Conservation (phyloP, 495 filamentous ascomycete species). For the Zalerion maritima region DNA sequence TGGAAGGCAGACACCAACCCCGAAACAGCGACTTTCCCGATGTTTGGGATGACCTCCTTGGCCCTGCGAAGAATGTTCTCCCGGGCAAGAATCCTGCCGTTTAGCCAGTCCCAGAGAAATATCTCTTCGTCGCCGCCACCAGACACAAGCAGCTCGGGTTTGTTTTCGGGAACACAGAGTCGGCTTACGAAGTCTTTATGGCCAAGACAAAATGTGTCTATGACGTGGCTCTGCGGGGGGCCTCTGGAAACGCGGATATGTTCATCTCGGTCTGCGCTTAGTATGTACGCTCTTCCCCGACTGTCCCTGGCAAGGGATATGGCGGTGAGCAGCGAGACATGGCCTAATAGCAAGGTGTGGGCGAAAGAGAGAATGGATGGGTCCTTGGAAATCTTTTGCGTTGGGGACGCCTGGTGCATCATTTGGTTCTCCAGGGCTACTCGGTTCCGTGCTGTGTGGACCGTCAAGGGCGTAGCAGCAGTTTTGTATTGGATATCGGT, state of each 20-base stretch:
- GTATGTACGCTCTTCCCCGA: conserved; percentile 50
- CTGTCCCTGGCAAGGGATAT: conserved; percentile 34
- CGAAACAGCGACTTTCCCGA: conserved; percentile 35
- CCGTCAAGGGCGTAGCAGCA: conserved; percentile 57
- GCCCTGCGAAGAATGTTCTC: conserved; percentile 33
- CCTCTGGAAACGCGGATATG: conserved; percentile 87
- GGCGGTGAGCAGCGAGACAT: conserved; percentile 86
- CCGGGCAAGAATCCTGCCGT: conserved; percentile 36
- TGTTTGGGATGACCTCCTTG: conserved; percentile 12
- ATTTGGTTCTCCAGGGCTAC: conserved; percentile 59
- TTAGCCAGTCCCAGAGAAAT: conserved; percentile 69
- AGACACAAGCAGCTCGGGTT: conserved; percentile 52
- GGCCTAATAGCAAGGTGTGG: conserved; percentile 65
- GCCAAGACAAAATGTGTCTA: conserved; percentile 77
- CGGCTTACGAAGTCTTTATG: conserved; percentile 70
- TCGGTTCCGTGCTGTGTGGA: conserved; percentile 71
- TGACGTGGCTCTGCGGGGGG: conserved; percentile 69
- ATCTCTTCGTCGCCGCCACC: conserved; percentile 74
- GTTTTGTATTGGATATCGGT: conserved; percentile 26
- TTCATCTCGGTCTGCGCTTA: conserved; percentile 90
- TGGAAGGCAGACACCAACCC: too few relatives aligned
- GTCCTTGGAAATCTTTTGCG: conserved; percentile 25
- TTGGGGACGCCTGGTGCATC: conserved; percentile 30
- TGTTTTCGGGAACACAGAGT: conserved; percentile 45
- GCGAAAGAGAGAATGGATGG: conserved; percentile 42